phyloP scores from a whole-genome alignment of 768 basidiomycete genomes.

The Mycena capillaripes region DNA sequence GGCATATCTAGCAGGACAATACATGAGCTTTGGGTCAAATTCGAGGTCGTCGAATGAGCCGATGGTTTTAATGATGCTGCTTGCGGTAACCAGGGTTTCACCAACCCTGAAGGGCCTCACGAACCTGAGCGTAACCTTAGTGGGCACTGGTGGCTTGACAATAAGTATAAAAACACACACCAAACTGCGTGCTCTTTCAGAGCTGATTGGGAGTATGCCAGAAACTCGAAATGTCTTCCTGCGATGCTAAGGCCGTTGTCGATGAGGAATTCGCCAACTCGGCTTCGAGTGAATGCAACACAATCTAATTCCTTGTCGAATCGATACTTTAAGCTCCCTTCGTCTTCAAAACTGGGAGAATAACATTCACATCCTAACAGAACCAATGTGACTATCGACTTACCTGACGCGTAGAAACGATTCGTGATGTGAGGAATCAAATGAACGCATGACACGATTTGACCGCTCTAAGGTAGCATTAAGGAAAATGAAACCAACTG shows the following conservation, averaged over 20 bases:
- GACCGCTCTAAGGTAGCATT: constrained; percentile 61
- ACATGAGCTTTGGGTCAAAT: constrained; percentile 62
- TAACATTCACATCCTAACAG: background rate
- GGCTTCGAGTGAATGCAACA: constrained; percentile 58
- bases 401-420: constrained; percentile 70
- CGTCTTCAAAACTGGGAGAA: constrained; percentile 65
- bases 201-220: constrained; percentile 83
- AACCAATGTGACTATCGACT: background rate
- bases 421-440: constrained; percentile 57
- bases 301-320: constrained; percentile 72
- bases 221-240: constrained; percentile 68
- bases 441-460: constrained; percentile 72
- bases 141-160: too few relatives aligned
- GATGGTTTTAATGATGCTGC: constrained; percentile 65
- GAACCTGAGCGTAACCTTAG: constrained; percentile 61
- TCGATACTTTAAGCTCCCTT: constrained; percentile 65
- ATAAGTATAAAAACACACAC: constrained; percentile 44
- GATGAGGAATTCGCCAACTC: constrained; percentile 61
- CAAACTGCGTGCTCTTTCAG: constrained; percentile 77
- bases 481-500: background rate
- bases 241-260: constrained; percentile 66
- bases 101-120: constrained; percentile 63
- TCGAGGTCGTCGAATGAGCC: constrained; percentile 65
- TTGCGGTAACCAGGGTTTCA: constrained; percentile 54
- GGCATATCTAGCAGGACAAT: constrained; percentile 78